A percentile compares a stretch with the other conserved stretches of the same genome.
Evolutionary conservation across 768 basidiomycete species (phyloP).

Genomic region (Auricularia sp.): DNA sequence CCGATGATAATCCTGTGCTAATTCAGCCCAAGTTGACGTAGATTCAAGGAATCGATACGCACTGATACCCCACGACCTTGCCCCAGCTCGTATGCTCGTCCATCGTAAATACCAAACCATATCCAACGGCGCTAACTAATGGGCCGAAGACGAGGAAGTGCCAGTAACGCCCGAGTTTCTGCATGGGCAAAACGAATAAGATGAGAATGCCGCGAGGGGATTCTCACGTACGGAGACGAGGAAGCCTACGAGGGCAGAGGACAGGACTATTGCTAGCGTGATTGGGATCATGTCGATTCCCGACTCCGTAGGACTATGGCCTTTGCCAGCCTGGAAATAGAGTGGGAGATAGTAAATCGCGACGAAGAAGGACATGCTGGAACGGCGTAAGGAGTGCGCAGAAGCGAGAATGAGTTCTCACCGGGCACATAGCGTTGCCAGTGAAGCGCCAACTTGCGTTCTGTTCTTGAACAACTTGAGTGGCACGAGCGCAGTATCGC

Average conservation of each 20-base stretch:
- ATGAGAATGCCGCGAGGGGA: too few relatives aligned
- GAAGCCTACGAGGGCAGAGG: constrained; percentile 21
- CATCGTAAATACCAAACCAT: constrained; percentile 29
- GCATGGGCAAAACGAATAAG: background rate
- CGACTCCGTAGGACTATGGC: constrained; percentile 26
- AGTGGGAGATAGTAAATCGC: constrained; percentile 14
- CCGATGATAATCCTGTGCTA: constrained; percentile 19
- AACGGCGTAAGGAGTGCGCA: background rate
- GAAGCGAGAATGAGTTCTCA: background rate
- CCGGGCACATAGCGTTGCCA: constrained; percentile 12
- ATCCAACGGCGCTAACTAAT: constrained; percentile 15
- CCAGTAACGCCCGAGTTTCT: background rate
- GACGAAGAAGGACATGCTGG: constrained; percentile 5
- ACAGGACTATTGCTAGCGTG: constrained; percentile 24
- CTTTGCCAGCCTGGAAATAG: constrained; percentile 24
- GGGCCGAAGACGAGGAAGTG: background rate
- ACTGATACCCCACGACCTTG: constrained; percentile 29
- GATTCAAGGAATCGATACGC: constrained; percentile 13
- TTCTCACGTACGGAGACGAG: constrained; percentile 8
- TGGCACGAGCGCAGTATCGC: constrained; percentile 31
- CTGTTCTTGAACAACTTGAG: constrained; percentile 23
- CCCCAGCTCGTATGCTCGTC: constrained; percentile 15
- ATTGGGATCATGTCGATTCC: constrained; percentile 33
- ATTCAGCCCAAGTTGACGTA: too few relatives aligned
- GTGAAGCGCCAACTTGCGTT: constrained; percentile 20